Percentiles rank a stretch among this genome's conserved stretches.
These are phyloP conservation scores for Aquanectria penicillioides DNA, from an alignment of 2,329 filamentous ascomycete species.

Conservation along the genomic window DNA sequence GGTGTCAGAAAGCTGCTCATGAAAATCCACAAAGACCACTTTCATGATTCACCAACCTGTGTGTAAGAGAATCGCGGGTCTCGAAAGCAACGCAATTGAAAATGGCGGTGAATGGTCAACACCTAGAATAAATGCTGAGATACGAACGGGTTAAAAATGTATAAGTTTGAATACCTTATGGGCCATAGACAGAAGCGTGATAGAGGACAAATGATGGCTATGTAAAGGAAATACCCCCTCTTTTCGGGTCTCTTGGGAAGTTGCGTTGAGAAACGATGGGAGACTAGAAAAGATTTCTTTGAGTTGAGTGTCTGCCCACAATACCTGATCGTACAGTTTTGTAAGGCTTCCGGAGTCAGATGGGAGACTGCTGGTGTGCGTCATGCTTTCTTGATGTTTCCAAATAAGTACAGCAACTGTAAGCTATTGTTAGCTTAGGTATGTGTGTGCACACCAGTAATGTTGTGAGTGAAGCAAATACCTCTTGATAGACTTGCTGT, in stretches of 20 bases:
- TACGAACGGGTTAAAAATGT: not conserved
- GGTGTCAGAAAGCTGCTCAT: too few species aligned
- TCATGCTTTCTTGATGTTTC: slow-evolving; percentile 19
- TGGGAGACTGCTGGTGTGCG: not conserved
- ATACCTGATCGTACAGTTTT: slow-evolving; percentile 7
- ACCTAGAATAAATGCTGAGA: not conserved
- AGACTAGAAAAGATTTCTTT: not conserved
- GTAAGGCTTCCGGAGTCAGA: not conserved
- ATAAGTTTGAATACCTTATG: not conserved
- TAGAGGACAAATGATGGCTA: not conserved
- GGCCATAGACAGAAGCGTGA: slow-evolving; percentile 4
- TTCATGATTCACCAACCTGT: too few species aligned
- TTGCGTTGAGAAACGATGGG: not conserved
- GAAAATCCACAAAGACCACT: too few species aligned
- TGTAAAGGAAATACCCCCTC: not conserved
- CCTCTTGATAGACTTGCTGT: not conserved
- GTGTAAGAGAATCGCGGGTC: slow-evolving; percentile 12
- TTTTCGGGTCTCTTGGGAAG: not conserved
- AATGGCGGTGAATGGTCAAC: slow-evolving; percentile 15
- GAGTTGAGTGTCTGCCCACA: slow-evolving; percentile 13
- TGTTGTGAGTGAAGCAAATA: too few species aligned
- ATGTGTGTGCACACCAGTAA: too few species aligned
- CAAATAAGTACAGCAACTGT: slow-evolving; percentile 16
- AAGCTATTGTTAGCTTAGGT: not conserved
- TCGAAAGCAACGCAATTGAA: slow-evolving; percentile 16